These are phyloP conservation scores for Tylopilus cervinicoccineus DNA, from an alignment of 768 basidiomycete genomes.

Conservation along the genomic window DNA sequence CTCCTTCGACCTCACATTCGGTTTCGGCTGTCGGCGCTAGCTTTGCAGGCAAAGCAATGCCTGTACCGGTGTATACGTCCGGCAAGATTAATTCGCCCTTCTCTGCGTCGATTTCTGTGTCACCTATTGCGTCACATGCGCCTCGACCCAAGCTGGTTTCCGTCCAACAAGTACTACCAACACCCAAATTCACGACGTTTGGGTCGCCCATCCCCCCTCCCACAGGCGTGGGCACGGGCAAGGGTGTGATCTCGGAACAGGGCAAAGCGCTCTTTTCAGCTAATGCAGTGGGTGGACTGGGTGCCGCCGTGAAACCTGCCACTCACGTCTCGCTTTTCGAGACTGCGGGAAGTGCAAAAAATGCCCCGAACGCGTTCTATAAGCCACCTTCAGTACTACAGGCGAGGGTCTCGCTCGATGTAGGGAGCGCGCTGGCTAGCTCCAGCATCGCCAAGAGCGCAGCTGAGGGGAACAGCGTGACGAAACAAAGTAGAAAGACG, in stretches of 20 bases:
- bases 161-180: slow-evolving; percentile 4
- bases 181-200: slow-evolving; percentile 25
- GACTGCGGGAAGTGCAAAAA: slow-evolving; percentile 45
- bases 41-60: slow-evolving; percentile 5
- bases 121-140: slow-evolving; percentile 8
- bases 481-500: slow-evolving; percentile 8
- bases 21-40: slow-evolving; percentile 3
- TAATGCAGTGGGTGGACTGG: background rate
- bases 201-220: slow-evolving; percentile 20
- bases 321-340: slow-evolving; percentile 36
- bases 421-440: background rate
- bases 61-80: background rate
- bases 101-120: background rate
- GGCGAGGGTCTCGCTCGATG: background rate
- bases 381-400: slow-evolving; percentile 39
- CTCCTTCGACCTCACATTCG: slow-evolving; percentile 5
- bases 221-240: background rate
- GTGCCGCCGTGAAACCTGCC: slow-evolving; percentile 2
- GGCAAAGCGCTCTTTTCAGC: slow-evolving; percentile 15
- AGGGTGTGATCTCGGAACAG: slow-evolving; percentile 15
- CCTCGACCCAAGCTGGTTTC: slow-evolving; percentile 4
- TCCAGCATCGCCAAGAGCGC: background rate
- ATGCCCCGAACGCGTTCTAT: slow-evolving; percentile 64
- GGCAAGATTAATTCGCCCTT: background rate
- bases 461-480: background rate